phyloP scores from a whole-genome alignment of 1,284 basidiomycete species.

The Rhodotorula sp. region DNA sequence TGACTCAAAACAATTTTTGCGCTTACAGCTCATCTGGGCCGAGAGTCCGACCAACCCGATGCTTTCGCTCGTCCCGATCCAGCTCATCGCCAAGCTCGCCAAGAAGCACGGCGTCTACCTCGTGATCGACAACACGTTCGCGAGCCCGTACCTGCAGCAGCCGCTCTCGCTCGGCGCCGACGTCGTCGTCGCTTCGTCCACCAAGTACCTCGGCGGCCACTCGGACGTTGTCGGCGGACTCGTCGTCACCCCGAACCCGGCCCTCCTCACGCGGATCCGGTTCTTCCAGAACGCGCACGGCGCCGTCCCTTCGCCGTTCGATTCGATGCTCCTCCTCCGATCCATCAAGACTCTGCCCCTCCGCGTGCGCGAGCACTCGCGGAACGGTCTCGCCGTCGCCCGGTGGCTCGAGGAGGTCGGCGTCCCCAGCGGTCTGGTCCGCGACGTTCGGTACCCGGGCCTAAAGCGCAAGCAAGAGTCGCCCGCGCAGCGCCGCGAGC shows the following conservation, averaged over 20 bases:
- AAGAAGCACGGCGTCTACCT: constrained; percentile 63
- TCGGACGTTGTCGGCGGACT: constrained; percentile 67
- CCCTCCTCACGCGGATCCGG: constrained; percentile 62
- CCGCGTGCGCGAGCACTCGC: constrained; percentile 81
- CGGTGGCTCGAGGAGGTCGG: constrained; percentile 57
- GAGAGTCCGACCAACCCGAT: constrained; percentile 95
- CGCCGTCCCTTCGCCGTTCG: constrained; percentile 69
- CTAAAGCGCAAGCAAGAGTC: constrained; percentile 52
- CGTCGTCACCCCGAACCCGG: constrained; percentile 60
- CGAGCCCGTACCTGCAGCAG: constrained; percentile 86
- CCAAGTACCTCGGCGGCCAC: constrained; percentile 62
- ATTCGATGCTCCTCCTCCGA: constrained; percentile 77
- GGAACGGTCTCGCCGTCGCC: constrained; percentile 76
- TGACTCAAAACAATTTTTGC: background rate
- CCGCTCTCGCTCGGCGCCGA: constrained; percentile 83
- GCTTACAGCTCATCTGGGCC: constrained; percentile 81
- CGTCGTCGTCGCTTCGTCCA: constrained; percentile 58
- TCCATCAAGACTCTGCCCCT: constrained; percentile 83
- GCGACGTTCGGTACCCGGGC: constrained; percentile 84
- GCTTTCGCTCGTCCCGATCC: constrained; percentile 77
- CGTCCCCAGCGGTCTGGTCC: constrained; percentile 58
- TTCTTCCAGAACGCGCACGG: constrained; percentile 82
- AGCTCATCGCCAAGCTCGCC: constrained; percentile 62
- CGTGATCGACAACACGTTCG: constrained; percentile 62
- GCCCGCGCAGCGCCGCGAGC: constrained; percentile 28